These are phyloP conservation scores for Theobroma cacao DNA, from an alignment of 345 rosid species.

Conservation along the genomic window DNA sequence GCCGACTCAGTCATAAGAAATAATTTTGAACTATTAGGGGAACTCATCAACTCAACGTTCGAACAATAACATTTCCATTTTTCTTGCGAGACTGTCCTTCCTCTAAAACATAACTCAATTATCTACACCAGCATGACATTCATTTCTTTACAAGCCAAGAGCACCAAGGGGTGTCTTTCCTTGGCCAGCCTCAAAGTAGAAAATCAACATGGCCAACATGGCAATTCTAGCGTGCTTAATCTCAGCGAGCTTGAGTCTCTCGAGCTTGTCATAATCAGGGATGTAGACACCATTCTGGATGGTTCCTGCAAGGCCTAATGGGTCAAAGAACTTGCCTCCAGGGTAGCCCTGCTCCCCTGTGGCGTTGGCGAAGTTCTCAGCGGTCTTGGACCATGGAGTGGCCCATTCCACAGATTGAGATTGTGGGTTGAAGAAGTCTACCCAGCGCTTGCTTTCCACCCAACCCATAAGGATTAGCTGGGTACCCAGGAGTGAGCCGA, in stretches of 20 bases:
- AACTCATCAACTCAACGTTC: conserved; percentile 7
- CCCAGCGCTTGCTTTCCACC: conserved; percentile 99
- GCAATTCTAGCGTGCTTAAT: conserved; percentile 95
- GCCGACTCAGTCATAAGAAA: neutral
- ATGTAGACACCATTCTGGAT: conserved; percentile 59
- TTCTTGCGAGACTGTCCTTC: neutral
- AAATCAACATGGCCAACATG: conserved; percentile 91
- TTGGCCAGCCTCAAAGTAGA: conserved; percentile 96
- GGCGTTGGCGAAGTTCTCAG: conserved; percentile 81
- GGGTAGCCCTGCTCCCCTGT: conserved; percentile 99
- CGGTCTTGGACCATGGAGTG: conserved; percentile 88
- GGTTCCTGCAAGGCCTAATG: conserved; percentile 72
- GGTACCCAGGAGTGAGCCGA: conserved; percentile 84
- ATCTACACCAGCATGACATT: neutral
- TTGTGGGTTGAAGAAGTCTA: conserved; percentile 93
- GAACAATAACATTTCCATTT: neutral
- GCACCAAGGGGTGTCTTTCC: conserved; percentile 97
- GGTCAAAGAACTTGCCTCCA: conserved; percentile 95
- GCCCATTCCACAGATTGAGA: conserved; percentile 98
- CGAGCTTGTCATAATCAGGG: conserved; percentile 79
- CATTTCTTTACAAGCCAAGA: conserved; percentile 62
- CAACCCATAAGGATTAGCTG: conserved; percentile 95
- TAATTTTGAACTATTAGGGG: conserved; percentile 9
- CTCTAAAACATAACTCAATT: neutral
- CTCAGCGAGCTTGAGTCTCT: conserved; percentile 90